Evolutionary conservation across 805 yeast genomes (phyloP).

Genomic region (Grigorovia humatica): DNA sequence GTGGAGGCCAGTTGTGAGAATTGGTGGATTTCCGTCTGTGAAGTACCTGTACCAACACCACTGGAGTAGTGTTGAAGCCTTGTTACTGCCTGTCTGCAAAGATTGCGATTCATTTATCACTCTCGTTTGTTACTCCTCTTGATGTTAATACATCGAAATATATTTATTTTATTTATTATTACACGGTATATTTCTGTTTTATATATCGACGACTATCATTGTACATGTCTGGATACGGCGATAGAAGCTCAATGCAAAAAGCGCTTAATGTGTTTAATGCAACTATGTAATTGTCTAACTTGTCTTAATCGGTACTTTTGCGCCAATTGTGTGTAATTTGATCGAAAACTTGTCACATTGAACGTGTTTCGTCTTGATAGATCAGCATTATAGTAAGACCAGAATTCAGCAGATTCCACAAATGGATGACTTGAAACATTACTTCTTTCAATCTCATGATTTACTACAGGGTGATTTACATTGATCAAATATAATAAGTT

Average conservation of each 20-base stretch:
- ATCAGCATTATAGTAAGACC: slow-evolving; percentile 25
- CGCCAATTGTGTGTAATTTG: background rate
- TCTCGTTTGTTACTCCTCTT: too few relatives aligned
- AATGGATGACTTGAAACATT: background rate
- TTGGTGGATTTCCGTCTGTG: slow-evolving; percentile 60
- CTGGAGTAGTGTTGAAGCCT: background rate
- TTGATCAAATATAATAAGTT: slow-evolving; percentile 26
- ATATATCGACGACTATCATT: too few relatives aligned
- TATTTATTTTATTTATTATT: too few relatives aligned
- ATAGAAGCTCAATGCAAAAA: background rate
- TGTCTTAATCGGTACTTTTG: background rate
- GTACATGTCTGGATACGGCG: too few relatives aligned
- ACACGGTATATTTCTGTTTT: too few relatives aligned
- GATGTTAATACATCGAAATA: too few relatives aligned
- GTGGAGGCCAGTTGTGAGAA: slow-evolving; percentile 78
- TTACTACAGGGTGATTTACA: slow-evolving; percentile 6
- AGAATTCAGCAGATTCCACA: slow-evolving; percentile 9
- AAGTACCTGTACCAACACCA: slow-evolving; percentile 10
- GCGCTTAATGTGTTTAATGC: background rate
- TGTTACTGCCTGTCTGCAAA: background rate
- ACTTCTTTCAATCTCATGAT: background rate
- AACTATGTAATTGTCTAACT: background rate
- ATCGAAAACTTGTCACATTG: background rate
- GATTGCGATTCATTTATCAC: too few relatives aligned
- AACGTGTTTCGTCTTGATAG: background rate